These are phyloP conservation scores for Aspergillus campestris DNA, from an alignment of 495 filamentous ascomycete species.

Conservation along the genomic window DNA sequence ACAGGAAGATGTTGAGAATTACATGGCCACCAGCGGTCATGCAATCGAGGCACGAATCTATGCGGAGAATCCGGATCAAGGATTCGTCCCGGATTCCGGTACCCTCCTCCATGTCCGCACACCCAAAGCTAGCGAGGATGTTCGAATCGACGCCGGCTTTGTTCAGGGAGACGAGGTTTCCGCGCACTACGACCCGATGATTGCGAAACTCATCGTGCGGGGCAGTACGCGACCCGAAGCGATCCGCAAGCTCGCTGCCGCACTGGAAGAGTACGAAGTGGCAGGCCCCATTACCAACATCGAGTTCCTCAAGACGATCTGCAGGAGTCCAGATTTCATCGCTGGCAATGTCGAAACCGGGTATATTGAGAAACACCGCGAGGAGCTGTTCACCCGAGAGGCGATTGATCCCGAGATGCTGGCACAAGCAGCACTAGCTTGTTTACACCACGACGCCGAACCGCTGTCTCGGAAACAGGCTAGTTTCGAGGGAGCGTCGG, in stretches of 20 bases:
- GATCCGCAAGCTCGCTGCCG: slow-evolving; percentile 71
- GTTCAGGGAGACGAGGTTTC: slow-evolving; percentile 85
- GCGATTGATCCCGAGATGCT: slow-evolving; percentile 55
- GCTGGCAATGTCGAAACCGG: slow-evolving; percentile 89
- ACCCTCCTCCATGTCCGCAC: slow-evolving; percentile 72
- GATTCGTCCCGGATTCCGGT: slow-evolving; percentile 94
- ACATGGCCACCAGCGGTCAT: slow-evolving; percentile 68
- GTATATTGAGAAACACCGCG: slow-evolving; percentile 81
- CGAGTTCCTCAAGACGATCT: slow-evolving; percentile 85
- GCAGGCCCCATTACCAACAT: slow-evolving; percentile 93
- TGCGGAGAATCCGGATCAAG: slow-evolving; percentile 82
- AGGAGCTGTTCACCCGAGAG: slow-evolving; percentile 57
- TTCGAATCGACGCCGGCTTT: slow-evolving; percentile 91
- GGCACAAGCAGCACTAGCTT: slow-evolving; percentile 74
- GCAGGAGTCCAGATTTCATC: slow-evolving; percentile 71
- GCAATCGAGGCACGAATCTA: slow-evolving; percentile 96
- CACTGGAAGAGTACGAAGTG: slow-evolving; percentile 83
- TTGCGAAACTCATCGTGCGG: slow-evolving; percentile 92
- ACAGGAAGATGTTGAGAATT: slow-evolving; percentile 70
- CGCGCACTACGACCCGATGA: slow-evolving; percentile 98
- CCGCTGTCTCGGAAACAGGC: slow-evolving; percentile 11
- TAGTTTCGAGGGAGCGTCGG: slow-evolving; percentile 20
- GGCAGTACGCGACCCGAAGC: slow-evolving; percentile 71
- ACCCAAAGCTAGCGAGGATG: slow-evolving; percentile 56
- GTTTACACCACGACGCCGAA: slow-evolving; percentile 40